Base-by-base conservation (phyloP, 495 filamentous ascomycete species). In the Chlorociboria aeruginascens region DNA sequence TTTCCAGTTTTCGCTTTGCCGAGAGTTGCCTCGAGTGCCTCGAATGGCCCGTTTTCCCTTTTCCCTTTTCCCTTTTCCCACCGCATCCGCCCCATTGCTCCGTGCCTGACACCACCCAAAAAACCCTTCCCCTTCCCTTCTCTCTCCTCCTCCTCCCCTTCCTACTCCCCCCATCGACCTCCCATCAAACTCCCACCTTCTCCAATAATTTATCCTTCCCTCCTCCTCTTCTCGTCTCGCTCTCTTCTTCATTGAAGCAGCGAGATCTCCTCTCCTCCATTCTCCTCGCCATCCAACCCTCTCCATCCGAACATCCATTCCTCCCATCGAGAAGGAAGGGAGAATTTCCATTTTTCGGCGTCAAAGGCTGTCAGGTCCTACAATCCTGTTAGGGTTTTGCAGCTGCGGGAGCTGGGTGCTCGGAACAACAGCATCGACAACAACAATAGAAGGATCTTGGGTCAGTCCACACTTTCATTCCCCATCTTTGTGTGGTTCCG, bases 181-280 rank as follows among this genome's bases (percentile, higher is more conserved):
- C 4, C 20, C 20, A 25, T 25, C 20, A 25, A 25, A n/a, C n/a
- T 4, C 4, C 20, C 20, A 25, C 4, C 38, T 9, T 9, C 17
- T 16, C 38, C 8, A 40, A 9, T 31, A 30, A 9, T 29, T 20
- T 29, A 17, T 12, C 31, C 40, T 43, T 25, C 40, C n/a, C 25
- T 30, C 14, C 40, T 43, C 40, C 31, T 31, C 40, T 20, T 10
- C 40, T 31, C 9, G 7, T 31, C 40, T 40, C 20, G 10, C 31
- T 28, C 25, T 28, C 40, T 43, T 43, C 40, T 43, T 43, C 14
- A 30, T 2, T 43, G 40, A 43, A 43, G 40, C 25, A 43, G 40
- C 31, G 17, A 31, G 10, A 28, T 25, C 13, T 1, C 31, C 40
- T 28, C 12, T 14, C 40, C 40, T 10, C 30, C 40, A 8, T 7